phyloP scores from a whole-genome alignment of 306 rosid genomes.

The Delonix regia region DNA sequence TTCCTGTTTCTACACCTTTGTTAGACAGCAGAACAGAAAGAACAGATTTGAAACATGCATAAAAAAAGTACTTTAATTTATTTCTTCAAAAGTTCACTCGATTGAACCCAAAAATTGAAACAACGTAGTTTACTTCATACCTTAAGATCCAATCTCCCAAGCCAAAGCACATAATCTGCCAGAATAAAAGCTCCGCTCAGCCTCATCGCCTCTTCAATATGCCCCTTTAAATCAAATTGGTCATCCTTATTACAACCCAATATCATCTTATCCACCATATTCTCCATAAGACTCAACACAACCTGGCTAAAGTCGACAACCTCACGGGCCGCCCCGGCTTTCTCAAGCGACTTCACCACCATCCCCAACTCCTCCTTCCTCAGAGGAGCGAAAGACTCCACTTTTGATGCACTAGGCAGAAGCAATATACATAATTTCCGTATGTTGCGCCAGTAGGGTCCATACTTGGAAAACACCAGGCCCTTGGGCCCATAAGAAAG shows the following conservation, averaged over 20 bases:
- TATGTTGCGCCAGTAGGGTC: conserved; percentile 47
- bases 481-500: conserved; percentile 32
- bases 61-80: no score
- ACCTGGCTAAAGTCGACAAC: conserved; percentile 17
- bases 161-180: conserved; percentile 39
- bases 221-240: conserved; percentile 17
- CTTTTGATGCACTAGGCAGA: conserved; percentile 25
- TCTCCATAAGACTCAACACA: neutral
- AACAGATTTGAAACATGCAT: no score
- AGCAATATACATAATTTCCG: conserved; percentile 40
- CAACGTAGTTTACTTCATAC: conserved; percentile 11
- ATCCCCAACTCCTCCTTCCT: conserved; percentile 12
- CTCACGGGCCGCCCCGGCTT: neutral
- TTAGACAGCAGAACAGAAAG: no score
- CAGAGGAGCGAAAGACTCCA: conserved; percentile 36
- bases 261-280: conserved; percentile 23
- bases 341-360: neutral
- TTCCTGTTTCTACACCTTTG: no score
- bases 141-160: conserved; percentile 29
- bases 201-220: neutral
- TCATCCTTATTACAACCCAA: conserved; percentile 17
- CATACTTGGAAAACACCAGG: conserved; percentile 3
- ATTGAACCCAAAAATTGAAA: no score
- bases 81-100: no score
- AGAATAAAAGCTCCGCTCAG: conserved; percentile 6